Evolutionary conservation across 768 basidiomycete genomes (phyloP).

Genomic region (Lactarius hatsudake): DNA sequence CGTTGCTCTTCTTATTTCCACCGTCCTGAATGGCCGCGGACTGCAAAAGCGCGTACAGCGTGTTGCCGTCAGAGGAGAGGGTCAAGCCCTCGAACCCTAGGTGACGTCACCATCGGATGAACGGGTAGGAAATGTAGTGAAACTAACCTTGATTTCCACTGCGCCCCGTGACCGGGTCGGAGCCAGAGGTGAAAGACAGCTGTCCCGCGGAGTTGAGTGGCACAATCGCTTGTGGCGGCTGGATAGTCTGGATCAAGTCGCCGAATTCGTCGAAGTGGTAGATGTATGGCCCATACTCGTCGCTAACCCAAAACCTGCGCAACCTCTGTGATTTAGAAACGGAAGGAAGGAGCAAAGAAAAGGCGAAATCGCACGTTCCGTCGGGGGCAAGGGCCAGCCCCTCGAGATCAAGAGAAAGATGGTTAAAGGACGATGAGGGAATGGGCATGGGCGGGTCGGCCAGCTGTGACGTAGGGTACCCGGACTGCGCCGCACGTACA

Average conservation of each 20-base stretch:
- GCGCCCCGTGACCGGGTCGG: slow-evolving; percentile 52
- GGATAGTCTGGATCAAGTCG: slow-evolving; percentile 51
- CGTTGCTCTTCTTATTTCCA: slow-evolving; percentile 45
- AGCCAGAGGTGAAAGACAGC: slow-evolving; percentile 51
- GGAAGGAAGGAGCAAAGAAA: not conserved
- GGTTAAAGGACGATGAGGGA: slow-evolving; percentile 46
- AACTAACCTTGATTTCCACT: slow-evolving; percentile 50
- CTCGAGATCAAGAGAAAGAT: slow-evolving; percentile 55
- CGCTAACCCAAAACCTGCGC: slow-evolving; percentile 59
- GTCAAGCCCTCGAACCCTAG: slow-evolving; percentile 63
- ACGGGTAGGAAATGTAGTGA: not conserved
- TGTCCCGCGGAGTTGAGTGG: slow-evolving; percentile 44
- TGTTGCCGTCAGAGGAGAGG: slow-evolving; percentile 43
- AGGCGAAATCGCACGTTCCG: slow-evolving; percentile 46
- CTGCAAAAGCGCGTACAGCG: slow-evolving; percentile 61
- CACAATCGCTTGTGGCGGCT: slow-evolving; percentile 55
- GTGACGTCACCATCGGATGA: not conserved
- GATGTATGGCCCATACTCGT: slow-evolving; percentile 69
- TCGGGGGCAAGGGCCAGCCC: slow-evolving; percentile 56
- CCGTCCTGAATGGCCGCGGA: slow-evolving; percentile 63
- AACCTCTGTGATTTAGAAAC: not conserved
- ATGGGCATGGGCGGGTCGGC: slow-evolving; percentile 47
- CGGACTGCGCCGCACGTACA: slow-evolving; percentile 41
- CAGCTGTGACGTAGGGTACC: slow-evolving; percentile 33
- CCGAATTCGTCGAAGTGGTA: slow-evolving; percentile 51